Base-by-base conservation (phyloP, 164 flowering plant genomes). In the Sextonia rubra region DNA sequence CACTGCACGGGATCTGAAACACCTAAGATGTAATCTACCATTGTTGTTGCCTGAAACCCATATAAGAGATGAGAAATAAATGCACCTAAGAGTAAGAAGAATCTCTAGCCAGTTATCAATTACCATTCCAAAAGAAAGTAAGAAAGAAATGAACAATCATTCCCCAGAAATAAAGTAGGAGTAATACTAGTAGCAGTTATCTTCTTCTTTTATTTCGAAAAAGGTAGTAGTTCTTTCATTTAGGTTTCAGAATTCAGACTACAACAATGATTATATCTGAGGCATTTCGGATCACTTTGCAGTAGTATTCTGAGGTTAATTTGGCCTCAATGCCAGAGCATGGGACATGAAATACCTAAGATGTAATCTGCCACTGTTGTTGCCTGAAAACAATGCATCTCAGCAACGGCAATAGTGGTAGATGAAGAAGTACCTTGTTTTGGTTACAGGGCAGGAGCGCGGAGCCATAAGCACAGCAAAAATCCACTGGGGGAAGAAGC, bases 391-490 rank as follows among this genome's bases (percentile, higher is more conserved):
- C 22, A 37, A 37, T 37, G 44, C 44, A 37, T 37, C 44, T 37
- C 44, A 1, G 44, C 44, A 37, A 37, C 44, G 8, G 44, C 11
- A 37, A 37, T 37, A 37, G 44, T 37, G 30, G 17, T 12, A 25
- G 47, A 65, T 9, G 27, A 47, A 27, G 29, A 52, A 70, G 32
- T 65, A 87, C 97, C 95, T 91, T 90, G 79, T 90, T 82, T 52
- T 56, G 70, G 70, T 87, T 90, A 75, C 86, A 87, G 12, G 92
- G 91, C 77, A 88, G 99, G 32, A 95, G 91, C 60, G 91, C 26
- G 26, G 99, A 93, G n/a, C 99, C 98, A 76, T 93, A 95, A 12
- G 88, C 77, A 75, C 96, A 95, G 75, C 89, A 86, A 56, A 93
- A 93, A 18, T 93, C 96, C 0, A 93, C 96, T 18, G 89, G 87